Evolutionary conservation across 257 asterid species (phyloP).

Genomic region (Verbascum thapsus): DNA sequence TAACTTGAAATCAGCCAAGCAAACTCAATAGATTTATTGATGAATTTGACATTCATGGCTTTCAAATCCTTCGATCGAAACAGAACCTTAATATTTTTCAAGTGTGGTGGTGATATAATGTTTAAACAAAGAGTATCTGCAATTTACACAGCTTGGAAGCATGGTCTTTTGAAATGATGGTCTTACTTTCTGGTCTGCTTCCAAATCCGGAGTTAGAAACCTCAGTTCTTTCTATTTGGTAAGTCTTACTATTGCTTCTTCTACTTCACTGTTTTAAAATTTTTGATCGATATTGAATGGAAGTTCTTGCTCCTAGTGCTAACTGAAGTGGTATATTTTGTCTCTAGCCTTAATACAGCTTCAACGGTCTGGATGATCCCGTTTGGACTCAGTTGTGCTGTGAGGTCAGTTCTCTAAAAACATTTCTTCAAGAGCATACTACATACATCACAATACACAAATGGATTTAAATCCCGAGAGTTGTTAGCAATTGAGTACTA

Average conservation of each 20-base stretch:
- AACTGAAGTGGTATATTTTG: constrained; percentile 6
- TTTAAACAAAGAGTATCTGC: not conserved
- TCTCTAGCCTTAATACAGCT: constrained; percentile 69
- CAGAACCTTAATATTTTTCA: not conserved
- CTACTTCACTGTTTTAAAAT: not conserved
- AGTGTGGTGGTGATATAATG: not conserved
- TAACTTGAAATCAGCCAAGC: no score
- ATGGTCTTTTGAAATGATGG: constrained; percentile 94
- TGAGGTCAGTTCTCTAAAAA: constrained; percentile 51
- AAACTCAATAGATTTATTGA: no score
- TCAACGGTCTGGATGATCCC: constrained; percentile 86
- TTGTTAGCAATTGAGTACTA: no score
- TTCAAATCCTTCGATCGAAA: no score
- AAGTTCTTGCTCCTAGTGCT: not conserved
- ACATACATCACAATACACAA: no score
- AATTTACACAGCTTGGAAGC: constrained; percentile 61
- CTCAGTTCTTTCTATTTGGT: constrained; percentile 86
- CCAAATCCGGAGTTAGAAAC: constrained; percentile 84
- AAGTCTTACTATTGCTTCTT: not conserved
- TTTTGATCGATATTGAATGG: not conserved
- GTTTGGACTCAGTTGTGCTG: constrained; percentile 77
- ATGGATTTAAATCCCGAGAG: no score
- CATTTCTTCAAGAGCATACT: no score
- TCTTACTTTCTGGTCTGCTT: constrained; percentile 86
- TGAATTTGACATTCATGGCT: no score